Evolutionary conservation across 805 yeast genomes (phyloP).

Genomic region (Myxozyma neglecta): DNA sequence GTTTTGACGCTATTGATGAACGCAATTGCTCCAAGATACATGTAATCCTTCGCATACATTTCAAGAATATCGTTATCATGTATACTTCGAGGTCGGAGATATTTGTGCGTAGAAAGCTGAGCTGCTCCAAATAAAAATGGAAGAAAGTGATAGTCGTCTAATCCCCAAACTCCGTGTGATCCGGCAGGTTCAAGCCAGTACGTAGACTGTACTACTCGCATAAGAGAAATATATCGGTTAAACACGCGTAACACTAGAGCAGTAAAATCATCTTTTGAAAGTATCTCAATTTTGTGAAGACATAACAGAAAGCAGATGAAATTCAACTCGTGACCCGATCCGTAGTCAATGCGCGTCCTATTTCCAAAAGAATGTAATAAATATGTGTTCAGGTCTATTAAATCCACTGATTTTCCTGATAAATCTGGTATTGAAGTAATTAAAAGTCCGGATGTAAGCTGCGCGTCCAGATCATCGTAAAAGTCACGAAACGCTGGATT

Average conservation of each 20-base stretch:
- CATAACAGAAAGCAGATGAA: slow-evolving; percentile 69
- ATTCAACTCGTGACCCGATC: slow-evolving; percentile 94
- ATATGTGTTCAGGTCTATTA: slow-evolving; percentile 55
- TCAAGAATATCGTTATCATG: slow-evolving; percentile 85
- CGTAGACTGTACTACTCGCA: slow-evolving; percentile 71
- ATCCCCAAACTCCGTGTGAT: slow-evolving; percentile 97
- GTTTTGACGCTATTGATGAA: slow-evolving; percentile 78
- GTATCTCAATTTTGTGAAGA: slow-evolving; percentile 36
- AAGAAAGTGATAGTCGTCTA: slow-evolving; percentile 93
- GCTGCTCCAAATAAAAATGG: slow-evolving; percentile 88
- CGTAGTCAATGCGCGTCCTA: slow-evolving; percentile 84
- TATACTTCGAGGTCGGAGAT: slow-evolving; percentile 75
- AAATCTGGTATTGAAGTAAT: neutral
- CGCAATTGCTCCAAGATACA: slow-evolving; percentile 85
- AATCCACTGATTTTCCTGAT: neutral
- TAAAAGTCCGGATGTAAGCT: neutral
- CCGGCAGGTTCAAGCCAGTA: slow-evolving; percentile 97
- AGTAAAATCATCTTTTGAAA: slow-evolving; percentile 29
- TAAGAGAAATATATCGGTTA: slow-evolving; percentile 61
- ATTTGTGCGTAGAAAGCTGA: slow-evolving; percentile 63
- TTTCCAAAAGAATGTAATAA: slow-evolving; percentile 80
- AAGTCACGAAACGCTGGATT: slow-evolving; percentile 84
- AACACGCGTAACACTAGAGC: slow-evolving; percentile 67
- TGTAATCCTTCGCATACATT: slow-evolving; percentile 67
- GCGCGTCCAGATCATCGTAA: slow-evolving; percentile 59